phyloP scores from a whole-genome alignment of 257 asterid species.

The Penstemon davidsonii region DNA sequence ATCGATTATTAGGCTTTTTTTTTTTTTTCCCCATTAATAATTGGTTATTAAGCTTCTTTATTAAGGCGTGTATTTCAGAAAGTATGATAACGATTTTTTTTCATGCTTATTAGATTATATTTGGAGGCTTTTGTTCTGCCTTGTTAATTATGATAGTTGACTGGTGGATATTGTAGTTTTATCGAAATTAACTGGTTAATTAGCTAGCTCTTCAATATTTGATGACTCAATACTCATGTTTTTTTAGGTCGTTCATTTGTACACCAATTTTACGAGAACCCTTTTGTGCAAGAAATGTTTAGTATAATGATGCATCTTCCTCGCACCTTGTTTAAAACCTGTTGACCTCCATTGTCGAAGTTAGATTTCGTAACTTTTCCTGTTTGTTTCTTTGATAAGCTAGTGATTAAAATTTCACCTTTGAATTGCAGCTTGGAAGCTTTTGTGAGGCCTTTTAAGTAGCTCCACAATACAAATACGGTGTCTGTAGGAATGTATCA shows the following conservation, averaged over 20 bases:
- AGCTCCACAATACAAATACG: background rate
- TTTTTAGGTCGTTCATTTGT: background rate
- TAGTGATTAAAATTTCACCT: conserved; percentile 1
- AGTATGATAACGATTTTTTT: background rate
- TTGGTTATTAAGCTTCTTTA: background rate
- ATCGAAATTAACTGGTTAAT: background rate
- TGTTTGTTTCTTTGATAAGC: background rate
- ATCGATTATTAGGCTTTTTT: too few relatives aligned
- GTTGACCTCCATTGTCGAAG: too few relatives aligned
- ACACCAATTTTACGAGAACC: background rate
- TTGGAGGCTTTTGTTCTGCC: background rate
- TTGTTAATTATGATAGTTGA: background rate
- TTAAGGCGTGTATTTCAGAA: background rate
- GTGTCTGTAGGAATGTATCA: too few relatives aligned
- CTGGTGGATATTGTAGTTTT: background rate
- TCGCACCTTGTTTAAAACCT: too few relatives aligned
- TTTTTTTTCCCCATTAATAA: too few relatives aligned
- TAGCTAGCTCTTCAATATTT: background rate
- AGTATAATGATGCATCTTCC: too few relatives aligned
- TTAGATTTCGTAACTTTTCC: background rate
- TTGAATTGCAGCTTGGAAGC: conserved; percentile 55
- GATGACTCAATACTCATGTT: background rate
- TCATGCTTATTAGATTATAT: background rate
- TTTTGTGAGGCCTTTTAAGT: conserved; percentile 35
- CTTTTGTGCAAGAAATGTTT: too few relatives aligned